Evolutionary conservation across 1,284 basidiomycete genomes (phyloP), one percentile per base, ranked within the genome.

Genomic region (Porphyrellus sp.): DNA sequence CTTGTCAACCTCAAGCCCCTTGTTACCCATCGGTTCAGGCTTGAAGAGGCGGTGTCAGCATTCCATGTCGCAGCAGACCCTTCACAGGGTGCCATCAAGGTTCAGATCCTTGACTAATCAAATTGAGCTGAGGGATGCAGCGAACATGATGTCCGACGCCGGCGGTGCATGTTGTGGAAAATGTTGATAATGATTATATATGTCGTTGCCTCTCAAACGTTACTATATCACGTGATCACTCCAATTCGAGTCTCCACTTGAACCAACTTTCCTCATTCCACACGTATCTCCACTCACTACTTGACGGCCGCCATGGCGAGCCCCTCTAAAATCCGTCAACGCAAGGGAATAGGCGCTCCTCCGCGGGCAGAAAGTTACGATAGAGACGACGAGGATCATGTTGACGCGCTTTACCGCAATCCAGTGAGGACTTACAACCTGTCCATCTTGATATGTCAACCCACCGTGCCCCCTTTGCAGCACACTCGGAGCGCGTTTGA

Each of bases 11-110:
- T 93, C 61, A 88, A 89, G 65, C 86, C 87, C 44, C 77, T 93
- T 9, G 90, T 93, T 18, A 92, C 91, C n/a, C 88, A 91, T 62
- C 78, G 86, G 25, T 93, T 91, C 72, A 63, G 77, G n/a, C 75
- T 93, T 21, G 85, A 86, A 60, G 77, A 89, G 46, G 90, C 90
- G 0, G 77, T 90, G 28, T 73, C 83, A 48, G 91, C 91, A 3
- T 93, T 93, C 74, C 80, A 91, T 61, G 79, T 86, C 33, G 84
- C 87, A 11, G 84, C 84, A 5, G 86, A 90, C 63, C 78, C 81
- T 38, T 62, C 75, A 28, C 81, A 80, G 59, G 83, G 83, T n/a
- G 79, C 80, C 38, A 83, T 85, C 62, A 85, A 84, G 63, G 79
- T 85, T 54, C 81, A 81, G 58, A 83, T 85, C 46, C 72, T 70